Evolutionary conservation across 495 filamentous ascomycete genomes (phyloP), one percentile per base, ranked within the genome.

Genomic region (Neurospora sp.): DNA sequence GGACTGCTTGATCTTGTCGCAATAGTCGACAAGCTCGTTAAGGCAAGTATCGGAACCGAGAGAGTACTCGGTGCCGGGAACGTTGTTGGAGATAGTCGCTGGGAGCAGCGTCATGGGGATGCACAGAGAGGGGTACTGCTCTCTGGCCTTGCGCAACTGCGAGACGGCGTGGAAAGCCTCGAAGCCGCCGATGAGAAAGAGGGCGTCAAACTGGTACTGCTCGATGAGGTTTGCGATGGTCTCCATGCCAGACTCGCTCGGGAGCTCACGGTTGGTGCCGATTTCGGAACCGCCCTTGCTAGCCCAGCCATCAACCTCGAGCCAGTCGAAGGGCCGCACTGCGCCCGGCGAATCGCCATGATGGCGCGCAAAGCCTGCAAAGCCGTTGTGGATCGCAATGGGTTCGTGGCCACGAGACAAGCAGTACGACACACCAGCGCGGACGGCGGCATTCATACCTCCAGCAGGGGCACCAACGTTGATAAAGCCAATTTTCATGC

Each of bases 11-110:
- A 98, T 97, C 59, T 92, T 93, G 84, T 99, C 96, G 80, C 96
- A 99, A 84, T 98, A 99, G 39, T 91, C 87, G 74, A 97, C 93
- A 21, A 99, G 86, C n/a, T 96, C 93, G 81, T 99, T 99, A 48
- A 98, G 85, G 79, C 96, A 99, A 15, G 96, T 99, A 80, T 99
- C 96, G 70, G 92, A 96, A 21, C 96, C 96, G 66, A 99, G 88
- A 0, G 94, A 97, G 84, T 97, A 99, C 82, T 99, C 96, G 17
- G 94, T 97, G 10, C 96, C 96, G 0, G 96, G 96, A 10, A 99
- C 96, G 82, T 99, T 99, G 86, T 98, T 98, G 77, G 92, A 94
- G 79, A 99, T 94, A 36, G 96, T 99, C n/a, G 96, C 96, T 21
- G 96, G 96, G 17, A 98, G 86, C 34, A 97, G 86, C 31, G 90